Evolutionary conservation across 495 filamentous ascomycete species (phyloP).

Genomic region (Penicillium coffeae): DNA sequence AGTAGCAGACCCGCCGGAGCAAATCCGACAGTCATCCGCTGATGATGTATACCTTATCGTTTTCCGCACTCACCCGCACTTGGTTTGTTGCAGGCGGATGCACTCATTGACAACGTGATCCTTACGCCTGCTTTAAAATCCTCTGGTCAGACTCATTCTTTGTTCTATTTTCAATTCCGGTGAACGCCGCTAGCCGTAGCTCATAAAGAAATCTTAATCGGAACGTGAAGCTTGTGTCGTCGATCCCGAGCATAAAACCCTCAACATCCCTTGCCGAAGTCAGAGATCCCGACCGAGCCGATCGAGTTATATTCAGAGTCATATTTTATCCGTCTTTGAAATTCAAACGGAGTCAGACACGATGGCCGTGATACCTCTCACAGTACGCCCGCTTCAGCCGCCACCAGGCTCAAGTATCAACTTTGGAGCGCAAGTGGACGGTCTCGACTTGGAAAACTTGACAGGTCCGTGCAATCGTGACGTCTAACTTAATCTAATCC

Average conservation of each 20-base stretch:
- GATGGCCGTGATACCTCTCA: conserved; percentile 19
- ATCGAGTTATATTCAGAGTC: no score
- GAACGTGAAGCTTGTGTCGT: background rate
- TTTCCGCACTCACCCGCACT: conserved; percentile 15
- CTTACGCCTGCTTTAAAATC: no score
- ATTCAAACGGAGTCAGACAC: no score
- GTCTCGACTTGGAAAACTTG: conserved; percentile 57
- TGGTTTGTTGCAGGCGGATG: conserved; percentile 1
- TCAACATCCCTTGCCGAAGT: no score
- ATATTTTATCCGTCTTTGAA: no score
- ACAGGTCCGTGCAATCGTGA: conserved; percentile 31
- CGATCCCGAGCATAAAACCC: background rate
- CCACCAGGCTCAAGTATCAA: conserved; percentile 49
- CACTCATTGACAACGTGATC: background rate
- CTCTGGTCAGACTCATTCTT: no score
- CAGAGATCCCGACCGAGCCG: no score
- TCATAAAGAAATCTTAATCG: background rate
- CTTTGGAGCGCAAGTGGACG: conserved; percentile 55
- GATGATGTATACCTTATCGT: conserved; percentile 11
- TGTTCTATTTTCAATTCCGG: background rate
- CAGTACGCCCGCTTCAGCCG: conserved; percentile 35
- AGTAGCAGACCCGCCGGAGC: background rate
- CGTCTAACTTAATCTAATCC: background rate
- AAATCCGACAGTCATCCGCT: background rate
- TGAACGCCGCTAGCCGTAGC: background rate